Conservation (phyloP, 257 asterid species). For the Solanum megistacrolobum region DNA sequence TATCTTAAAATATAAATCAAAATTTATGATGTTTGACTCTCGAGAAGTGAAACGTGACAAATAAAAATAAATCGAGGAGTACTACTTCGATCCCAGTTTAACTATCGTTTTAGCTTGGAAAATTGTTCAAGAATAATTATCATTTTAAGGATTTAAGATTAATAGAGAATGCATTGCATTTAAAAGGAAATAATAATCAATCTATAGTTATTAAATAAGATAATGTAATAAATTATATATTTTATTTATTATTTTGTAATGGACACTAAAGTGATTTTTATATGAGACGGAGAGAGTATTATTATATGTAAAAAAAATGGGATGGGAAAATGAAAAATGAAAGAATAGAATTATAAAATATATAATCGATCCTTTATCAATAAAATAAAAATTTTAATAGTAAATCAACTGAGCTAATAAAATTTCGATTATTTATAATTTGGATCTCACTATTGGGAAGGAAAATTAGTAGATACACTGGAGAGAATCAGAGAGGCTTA, state of each 20-base stretch:
- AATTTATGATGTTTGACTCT: background rate
- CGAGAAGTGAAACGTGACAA: background rate
- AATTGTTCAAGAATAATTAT: background rate
- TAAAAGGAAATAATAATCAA: background rate
- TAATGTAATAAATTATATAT: background rate
- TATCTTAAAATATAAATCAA: background rate
- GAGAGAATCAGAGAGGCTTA: background rate
- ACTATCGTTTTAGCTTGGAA: background rate
- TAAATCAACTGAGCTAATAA: too few relatives aligned
- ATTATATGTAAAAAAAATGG: too few relatives aligned
- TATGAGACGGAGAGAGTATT: background rate
- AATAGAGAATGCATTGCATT: background rate
- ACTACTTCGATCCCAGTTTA: background rate
- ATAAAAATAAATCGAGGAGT: accelerated
- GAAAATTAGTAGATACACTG: background rate
- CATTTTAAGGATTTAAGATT: background rate
- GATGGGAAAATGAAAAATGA: too few relatives aligned
- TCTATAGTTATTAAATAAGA: background rate
- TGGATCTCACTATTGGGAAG: background rate
- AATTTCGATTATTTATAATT: background rate
- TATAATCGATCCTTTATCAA: background rate
- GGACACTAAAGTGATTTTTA: too few relatives aligned
- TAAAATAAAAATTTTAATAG: too few relatives aligned
- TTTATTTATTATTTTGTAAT: too few relatives aligned
- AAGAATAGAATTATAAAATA: too few relatives aligned